Conservation (phyloP, 2,329 filamentous ascomycete genomes). For the Aspergillus carbonarius region DNA sequence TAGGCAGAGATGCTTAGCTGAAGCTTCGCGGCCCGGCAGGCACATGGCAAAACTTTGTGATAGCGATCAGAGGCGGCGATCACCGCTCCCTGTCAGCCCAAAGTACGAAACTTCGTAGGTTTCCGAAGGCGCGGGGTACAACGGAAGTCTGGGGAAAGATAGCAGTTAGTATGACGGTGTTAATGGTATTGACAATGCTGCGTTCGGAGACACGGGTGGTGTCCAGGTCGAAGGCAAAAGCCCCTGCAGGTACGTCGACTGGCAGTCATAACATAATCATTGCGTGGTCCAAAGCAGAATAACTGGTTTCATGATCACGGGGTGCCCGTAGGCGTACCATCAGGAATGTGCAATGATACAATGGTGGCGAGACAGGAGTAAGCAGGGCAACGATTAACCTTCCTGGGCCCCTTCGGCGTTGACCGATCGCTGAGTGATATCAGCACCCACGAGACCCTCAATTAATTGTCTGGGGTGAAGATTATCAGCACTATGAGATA, state of each 20-base stretch:
- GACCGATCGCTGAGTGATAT: background rate
- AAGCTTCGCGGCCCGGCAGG: slow-evolving; percentile 4
- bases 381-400: background rate
- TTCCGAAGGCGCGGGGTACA: slow-evolving; percentile 11
- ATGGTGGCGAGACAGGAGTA: background rate
- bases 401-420: background rate
- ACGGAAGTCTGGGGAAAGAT: slow-evolving; percentile 6
- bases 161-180: background rate
- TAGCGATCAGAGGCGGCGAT: slow-evolving; percentile 11
- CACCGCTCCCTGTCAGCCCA: slow-evolving; percentile 4
- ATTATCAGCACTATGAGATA: background rate
- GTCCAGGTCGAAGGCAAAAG: too few relatives aligned
- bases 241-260: background rate
- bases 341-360: background rate
- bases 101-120: slow-evolving; percentile 9
- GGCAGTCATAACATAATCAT: background rate
- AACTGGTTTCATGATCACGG: background rate
- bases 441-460: background rate
- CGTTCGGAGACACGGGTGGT: too few relatives aligned
- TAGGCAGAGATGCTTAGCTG: slow-evolving; percentile 2
- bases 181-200: background rate
- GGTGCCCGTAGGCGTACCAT: background rate
- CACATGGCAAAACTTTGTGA: background rate
- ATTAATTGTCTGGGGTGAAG: background rate
- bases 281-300: background rate